Evolutionary conservation across 2,329 filamentous ascomycete species (phyloP), one percentile per base, ranked within the genome.

Genomic region (Helicocarpus griseus): DNA sequence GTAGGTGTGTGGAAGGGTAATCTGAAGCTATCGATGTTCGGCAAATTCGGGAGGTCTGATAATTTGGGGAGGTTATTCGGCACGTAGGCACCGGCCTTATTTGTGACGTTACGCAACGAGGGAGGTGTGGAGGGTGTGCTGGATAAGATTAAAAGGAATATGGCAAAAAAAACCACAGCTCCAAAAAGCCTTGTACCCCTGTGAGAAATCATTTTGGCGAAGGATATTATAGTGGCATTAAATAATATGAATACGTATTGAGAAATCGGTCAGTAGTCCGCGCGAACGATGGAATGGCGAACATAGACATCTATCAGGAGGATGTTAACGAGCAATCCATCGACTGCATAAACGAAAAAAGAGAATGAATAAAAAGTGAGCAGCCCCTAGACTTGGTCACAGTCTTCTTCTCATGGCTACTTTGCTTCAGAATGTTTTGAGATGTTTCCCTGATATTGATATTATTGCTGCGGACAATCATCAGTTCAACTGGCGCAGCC

Each of bases 1-100:
- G 82, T 78, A 19, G 82, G 78, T 38, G 80, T 78, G 38, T 79
- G 77, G 66, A 91, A 90, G 0, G 83, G 85, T 28, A 73, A 64
- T 49, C 65, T 67, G 48, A 73, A 59, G 58, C 84, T 85, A 58
- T 78, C 61, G 72, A 77, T 61, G 55, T 73, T 62, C 47, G 74
- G 72, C 1, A 47, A 31, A 21, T 26, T 31, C 5, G 31, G 44
- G 2, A 35, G 44, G 5, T 7, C 24, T 33, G 44, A 31, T 24
- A 45, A 17, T 14, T 35, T 36, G 4, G 45, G 45, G 6, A 47
- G n/a, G 31, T 35, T 35, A 57, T 64, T 65, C 52, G 65, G 61
- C 50, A 63, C 56, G 19, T 64, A 39, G 21, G 49, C 26, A 7
- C 52, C 47, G 56, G 14, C 61, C 58, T 56, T 62, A 53, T 49